A percentile compares a stretch with the other conserved stretches of the same genome.
Evolutionary conservation across 805 yeast genomes (phyloP).

Genomic region (Huiozyma naganishii): DNA sequence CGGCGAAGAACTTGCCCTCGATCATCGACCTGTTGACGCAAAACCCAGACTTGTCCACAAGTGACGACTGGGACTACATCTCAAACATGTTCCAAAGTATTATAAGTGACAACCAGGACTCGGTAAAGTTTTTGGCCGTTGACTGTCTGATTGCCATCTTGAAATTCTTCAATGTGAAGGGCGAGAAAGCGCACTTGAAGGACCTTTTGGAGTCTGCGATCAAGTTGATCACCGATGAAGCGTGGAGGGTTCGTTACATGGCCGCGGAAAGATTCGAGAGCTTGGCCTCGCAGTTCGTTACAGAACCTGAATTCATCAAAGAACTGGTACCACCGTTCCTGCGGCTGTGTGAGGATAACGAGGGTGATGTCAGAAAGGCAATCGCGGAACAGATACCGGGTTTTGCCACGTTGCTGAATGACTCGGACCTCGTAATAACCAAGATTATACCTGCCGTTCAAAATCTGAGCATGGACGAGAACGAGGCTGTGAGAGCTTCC

Average conservation of each 20-base stretch:
- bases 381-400: conserved; percentile 84
- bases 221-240: conserved; percentile 71
- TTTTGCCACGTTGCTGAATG: conserved; percentile 42
- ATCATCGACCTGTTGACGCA: conserved; percentile 52
- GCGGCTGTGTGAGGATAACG: conserved; percentile 75
- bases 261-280: conserved; percentile 88
- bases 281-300: conserved; percentile 55
- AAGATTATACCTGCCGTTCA: conserved; percentile 77
- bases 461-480: conserved; percentile 77
- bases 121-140: conserved; percentile 82
- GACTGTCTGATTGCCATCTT: conserved; percentile 80
- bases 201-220: conserved; percentile 57
- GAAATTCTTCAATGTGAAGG: conserved; percentile 48
- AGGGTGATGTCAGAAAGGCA: conserved; percentile 95
- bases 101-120: conserved; percentile 82
- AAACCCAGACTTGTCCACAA: conserved; percentile 35
- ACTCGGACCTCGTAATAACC: conserved; percentile 42
- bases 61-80: conserved; percentile 65
- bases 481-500: conserved; percentile 88
- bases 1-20: conserved; percentile 74
- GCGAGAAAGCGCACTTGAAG: conserved; percentile 48
- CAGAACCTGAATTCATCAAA: conserved; percentile 41
- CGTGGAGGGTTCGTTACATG: conserved; percentile 98
- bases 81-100: conserved; percentile 73
- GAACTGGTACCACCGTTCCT: conserved; percentile 53